A percentile compares a stretch with the other conserved stretches of the same genome.
Evolutionary conservation across 148 eudicot genomes (phyloP).

Genomic region (Polygonum aviculare): DNA sequence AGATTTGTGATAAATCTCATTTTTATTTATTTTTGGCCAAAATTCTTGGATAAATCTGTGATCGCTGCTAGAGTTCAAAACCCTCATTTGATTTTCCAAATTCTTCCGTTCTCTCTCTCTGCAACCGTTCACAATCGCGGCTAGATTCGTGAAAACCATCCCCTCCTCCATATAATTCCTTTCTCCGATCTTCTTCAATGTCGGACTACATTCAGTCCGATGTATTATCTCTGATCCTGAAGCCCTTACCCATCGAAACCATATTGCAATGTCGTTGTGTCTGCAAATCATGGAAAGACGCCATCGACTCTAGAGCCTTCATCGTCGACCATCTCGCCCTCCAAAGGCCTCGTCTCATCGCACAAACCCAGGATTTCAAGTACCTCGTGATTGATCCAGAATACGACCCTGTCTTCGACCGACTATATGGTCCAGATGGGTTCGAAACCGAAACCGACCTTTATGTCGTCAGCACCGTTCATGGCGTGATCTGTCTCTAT

Average conservation of each 20-base stretch:
- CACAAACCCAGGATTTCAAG: background rate
- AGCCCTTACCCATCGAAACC: background rate
- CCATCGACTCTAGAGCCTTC: background rate
- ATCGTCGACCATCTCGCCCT: background rate
- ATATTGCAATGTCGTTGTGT: background rate
- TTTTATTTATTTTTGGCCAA: too few relatives aligned
- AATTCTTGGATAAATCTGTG: too few relatives aligned
- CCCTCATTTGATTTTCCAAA: too few relatives aligned
- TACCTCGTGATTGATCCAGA: background rate
- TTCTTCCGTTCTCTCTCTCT: too few relatives aligned
- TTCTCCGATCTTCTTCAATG: too few relatives aligned
- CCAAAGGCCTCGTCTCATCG: background rate
- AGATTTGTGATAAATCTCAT: too few relatives aligned
- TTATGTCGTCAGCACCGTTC: background rate
- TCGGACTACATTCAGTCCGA: background rate
- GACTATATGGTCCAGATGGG: background rate
- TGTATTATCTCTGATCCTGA: background rate
- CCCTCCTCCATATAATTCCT: too few relatives aligned
- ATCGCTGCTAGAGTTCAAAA: too few relatives aligned
- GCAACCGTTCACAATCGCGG: too few relatives aligned
- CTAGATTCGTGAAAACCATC: too few relatives aligned
- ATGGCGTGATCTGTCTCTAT: background rate
- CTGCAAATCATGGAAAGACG: background rate
- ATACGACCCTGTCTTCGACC: background rate
- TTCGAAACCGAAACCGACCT: background rate